Evolutionary conservation across 208 protist genomes (phyloP).

Genomic region (Crithidia thermophila): DNA sequence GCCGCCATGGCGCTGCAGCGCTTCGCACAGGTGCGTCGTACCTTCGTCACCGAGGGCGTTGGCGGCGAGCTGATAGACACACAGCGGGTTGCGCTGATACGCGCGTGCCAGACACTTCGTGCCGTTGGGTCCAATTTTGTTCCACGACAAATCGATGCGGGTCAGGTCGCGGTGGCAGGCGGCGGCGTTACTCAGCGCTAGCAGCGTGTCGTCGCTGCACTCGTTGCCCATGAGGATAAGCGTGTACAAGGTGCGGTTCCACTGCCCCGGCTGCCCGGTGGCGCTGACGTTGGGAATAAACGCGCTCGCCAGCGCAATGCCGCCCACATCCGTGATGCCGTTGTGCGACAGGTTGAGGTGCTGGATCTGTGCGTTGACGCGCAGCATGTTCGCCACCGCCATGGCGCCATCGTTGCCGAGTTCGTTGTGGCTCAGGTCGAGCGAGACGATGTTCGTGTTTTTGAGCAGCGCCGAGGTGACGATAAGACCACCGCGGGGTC

Average conservation of each 20-base stretch:
- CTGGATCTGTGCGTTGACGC: constrained; percentile 64
- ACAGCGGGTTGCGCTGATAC: constrained; percentile 79
- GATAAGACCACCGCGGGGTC: constrained; percentile 67
- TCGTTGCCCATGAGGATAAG: constrained; percentile 73
- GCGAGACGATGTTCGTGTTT: constrained; percentile 51
- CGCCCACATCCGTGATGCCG: constrained; percentile 77
- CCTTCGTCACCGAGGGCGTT: constrained; percentile 84
- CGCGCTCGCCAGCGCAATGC: constrained; percentile 82
- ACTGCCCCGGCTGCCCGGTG: constrained; percentile 81
- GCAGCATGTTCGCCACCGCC: constrained; percentile 64
- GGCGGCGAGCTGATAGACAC: constrained; percentile 69
- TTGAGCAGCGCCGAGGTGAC: constrained; percentile 72
- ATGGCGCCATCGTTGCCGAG: constrained; percentile 82
- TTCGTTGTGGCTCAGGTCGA: constrained; percentile 75
- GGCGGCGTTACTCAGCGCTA: constrained; percentile 84
- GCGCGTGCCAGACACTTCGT: constrained; percentile 77
- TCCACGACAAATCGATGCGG: constrained; percentile 83
- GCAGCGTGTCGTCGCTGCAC: constrained; percentile 77
- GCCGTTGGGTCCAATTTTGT: constrained; percentile 75
- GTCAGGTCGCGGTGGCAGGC: constrained; percentile 84
- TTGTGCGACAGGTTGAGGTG: constrained; percentile 81
- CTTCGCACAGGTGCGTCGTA: constrained; percentile 62
- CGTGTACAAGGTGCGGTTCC: constrained; percentile 81
- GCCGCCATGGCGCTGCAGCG: constrained; percentile 64
- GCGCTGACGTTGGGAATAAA: constrained; percentile 85